Evolutionary conservation across 176 grass and related monocot species (phyloP).

Genomic region (Zizania latifolia): DNA sequence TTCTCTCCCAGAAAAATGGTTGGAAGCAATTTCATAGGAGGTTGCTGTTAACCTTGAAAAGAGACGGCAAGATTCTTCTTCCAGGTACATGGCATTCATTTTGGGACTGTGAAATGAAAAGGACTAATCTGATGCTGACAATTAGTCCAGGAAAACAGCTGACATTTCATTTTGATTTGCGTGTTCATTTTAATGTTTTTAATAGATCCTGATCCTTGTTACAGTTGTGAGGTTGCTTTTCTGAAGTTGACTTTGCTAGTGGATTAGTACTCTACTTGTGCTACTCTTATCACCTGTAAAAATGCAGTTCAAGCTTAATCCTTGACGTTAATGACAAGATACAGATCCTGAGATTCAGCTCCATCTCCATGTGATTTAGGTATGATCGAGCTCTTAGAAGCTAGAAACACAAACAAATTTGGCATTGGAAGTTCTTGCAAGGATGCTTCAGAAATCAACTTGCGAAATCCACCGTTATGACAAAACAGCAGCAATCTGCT

Average conservation of each 20-base stretch:
- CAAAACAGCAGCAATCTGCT: background rate
- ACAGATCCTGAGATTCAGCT: slow-evolving; percentile 12
- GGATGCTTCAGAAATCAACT: background rate
- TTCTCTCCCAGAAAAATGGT: background rate
- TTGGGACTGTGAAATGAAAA: slow-evolving; percentile 31
- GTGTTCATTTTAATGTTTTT: slow-evolving; percentile 7
- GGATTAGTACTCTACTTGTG: background rate
- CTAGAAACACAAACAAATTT: background rate
- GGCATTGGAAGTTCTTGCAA: background rate
- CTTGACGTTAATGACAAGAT: slow-evolving; percentile 20
- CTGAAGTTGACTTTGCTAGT: slow-evolving; percentile 25
- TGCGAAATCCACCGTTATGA: background rate
- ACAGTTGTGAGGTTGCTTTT: slow-evolving; percentile 25
- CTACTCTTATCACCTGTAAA: background rate
- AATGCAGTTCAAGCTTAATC: slow-evolving; percentile 6
- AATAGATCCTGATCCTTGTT: background rate
- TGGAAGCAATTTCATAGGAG: background rate
- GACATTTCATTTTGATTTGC: slow-evolving; percentile 27
- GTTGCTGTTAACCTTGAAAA: slow-evolving; percentile 20
- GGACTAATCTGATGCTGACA: slow-evolving; percentile 31
- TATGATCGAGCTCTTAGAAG: background rate
- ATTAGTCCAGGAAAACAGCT: slow-evolving; percentile 13
- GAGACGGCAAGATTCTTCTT: slow-evolving; percentile 3
- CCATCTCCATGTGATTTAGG: background rate
- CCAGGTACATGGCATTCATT: slow-evolving; percentile 36